Base-by-base conservation (phyloP, 495 filamentous ascomycete genomes). In the Tuber aestivum region DNA sequence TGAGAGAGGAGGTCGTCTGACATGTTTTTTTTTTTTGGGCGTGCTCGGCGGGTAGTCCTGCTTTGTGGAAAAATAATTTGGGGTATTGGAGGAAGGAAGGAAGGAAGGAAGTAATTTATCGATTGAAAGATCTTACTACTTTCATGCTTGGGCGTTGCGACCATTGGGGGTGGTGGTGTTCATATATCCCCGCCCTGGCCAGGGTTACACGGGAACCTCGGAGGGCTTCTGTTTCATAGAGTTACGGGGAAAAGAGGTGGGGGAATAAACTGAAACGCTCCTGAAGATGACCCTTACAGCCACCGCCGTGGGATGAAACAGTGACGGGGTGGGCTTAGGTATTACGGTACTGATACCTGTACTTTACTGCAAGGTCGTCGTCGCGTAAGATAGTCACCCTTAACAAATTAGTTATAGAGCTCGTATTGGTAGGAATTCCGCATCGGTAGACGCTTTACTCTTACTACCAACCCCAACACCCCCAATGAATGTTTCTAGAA, bases 11-110 rank as follows among this genome's bases (percentile, higher is more conserved):
- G 73, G 45, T 80, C 78, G 78, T 80, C 78, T 14, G 77, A 80
- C 78, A 80, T 91, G 2, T 20, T 42, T 72, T 35, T 14, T n/a
- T n/a, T n/a, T n/a, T n/a, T n/a, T n/a, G n/a, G 9, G 50, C 27
- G 50, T 27, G n/a, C 4, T 61, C 14, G 10, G 23, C 27, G 23
- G 50, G 50, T 61, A 23, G n/a, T 65, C 56, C 35, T 65, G 50
- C 27, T 65, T 18, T 65, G 27, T 35, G n/a, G 10, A 61, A 27
- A 27, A 5, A 10, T 14, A 27, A 14, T 61, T 65, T 65, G 27
- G 14, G 14, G 32, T 35, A 35, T 32, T 32, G 56, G 14, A 35
- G 56, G 14, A 35, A 14, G n/a, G 50, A 32, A 14, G n/a, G n/a
- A 61, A 14, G 9, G 50, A 27, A 27, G 9, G 48, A n/a, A 32